Evolutionary conservation across 1,139 yeast species (phyloP), one percentile per base, ranked within the genome.

Genomic region (Blastobotrys petasosporus): DNA sequence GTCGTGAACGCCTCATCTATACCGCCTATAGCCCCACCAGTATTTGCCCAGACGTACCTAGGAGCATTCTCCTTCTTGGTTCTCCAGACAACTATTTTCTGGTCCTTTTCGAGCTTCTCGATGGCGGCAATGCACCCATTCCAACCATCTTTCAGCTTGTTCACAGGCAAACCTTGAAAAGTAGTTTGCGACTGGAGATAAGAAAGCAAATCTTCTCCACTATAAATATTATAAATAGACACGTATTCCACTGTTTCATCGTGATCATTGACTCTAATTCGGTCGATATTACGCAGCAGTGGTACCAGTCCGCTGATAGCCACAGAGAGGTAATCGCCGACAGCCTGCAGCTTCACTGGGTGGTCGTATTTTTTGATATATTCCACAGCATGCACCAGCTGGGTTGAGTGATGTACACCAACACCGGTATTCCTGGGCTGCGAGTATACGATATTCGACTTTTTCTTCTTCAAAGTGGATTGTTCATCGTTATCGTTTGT

Each of bases 61-160:
- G 98, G 96, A 1, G 88, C 74, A 61, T 85, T 87, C 58, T 92
- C 98, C 71, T 94, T 92, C 60, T 90, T 88, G 38, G 94, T 87
- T 48, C 96, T 75, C 55, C 87, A 70, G 2, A 92, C 96, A 38
- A 92, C 72, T 36, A 90, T 80, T 56, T 85, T 82, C 51, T 83
- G 77, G 46, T 83, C 82, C 46, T 75, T 73, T 61, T 92, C 97
- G 39, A 92, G 69, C 56, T 82, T 81, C 42, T 80, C 80, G 28
- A 92, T 79, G 0, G 94, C 85, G 5, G 77, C 79, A 40, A 83
- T 65, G 62, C 96, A 90, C n/a, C 90, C 94, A 43, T 85, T 77
- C 99, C 99, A 94, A 16, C 98, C 98, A 62, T 94, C 99, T 59
- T 82, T 83, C 50, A 94, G 73, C 59, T 90, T 96, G 60, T 86